Base-by-base conservation (phyloP, 2,329 filamentous ascomycete species). In the Colletotrichum aenigma region DNA sequence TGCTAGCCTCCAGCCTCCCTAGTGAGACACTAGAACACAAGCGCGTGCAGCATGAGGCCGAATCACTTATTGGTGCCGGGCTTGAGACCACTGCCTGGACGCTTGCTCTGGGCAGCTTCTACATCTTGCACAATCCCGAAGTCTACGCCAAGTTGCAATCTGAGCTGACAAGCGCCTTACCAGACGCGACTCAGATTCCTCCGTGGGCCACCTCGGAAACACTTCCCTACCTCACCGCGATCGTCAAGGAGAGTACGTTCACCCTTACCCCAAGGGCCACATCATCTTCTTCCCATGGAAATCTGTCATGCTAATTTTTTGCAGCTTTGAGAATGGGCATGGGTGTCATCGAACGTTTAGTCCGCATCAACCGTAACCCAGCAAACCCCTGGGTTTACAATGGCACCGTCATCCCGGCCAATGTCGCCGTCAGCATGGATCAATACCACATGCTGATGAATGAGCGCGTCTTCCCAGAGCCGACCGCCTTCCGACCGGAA, bases 371-470 rank as follows among this genome's bases (percentile, higher is more conserved):
- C 1, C 78, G 78, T 38, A 80, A 55, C 79, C 76, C 77, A 68
- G 83, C 78, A 77, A 64, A 64, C 32, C 30, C 60, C 0, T 81
- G 66, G 77, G 68, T 80, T 1, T 84, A 82, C 38, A 73, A 79
- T 9, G 73, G 77, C 15, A 81, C 82, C 75, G 66, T 78, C 1
- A 84, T 86, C 26, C 84, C 83, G 6, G 64, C 76, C 0, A 76
- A 79, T 12, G 81, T 80, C 0, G 82, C 85, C 1, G 81, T 88
- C 6, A 80, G 83, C 30, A 85, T 86, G 83, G 83, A 84, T 3
- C 80, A 81, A 16, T 80, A 82, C 24, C 77, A 76, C 24, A 71
- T 82, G 60, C 78, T 80, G 52, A 79, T 71, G 26, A 78, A 83
- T 56, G 76, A 79, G 18, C 10, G 24, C 2, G 48, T 82, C 2